Base-by-base conservation (phyloP, 1,139 yeast genomes). In the Arxiozyma bovina region DNA sequence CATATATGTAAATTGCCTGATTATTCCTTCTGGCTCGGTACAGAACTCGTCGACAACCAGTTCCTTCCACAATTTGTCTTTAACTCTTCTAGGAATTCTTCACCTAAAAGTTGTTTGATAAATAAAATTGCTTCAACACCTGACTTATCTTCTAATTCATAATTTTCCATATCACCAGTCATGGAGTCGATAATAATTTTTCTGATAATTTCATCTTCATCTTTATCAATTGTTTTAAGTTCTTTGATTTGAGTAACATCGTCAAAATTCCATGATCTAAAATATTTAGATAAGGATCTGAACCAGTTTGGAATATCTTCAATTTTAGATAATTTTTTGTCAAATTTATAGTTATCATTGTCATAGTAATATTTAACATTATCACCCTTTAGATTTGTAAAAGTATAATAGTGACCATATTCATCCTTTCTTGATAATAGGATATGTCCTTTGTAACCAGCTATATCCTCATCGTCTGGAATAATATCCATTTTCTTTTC, bases 361-460 rank as follows among this genome's bases (percentile, higher is more conserved):
- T 50, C 42, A 30, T 42, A 50, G n/a, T 50, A 50, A 21, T 42
- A 50, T 44, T 50, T 42, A 12, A 50, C 42, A 12, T 23, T 22
- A 2, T 42, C 21, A 17, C 34, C 38, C 9, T 25, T 43, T 27
- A 34, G 15, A 21, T 42, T 50, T n/a, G 12, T 18, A 18, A 27
- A 42, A 2, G 8, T 8, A 18, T 50, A 50, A 43, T 42, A 50
- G n/a, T 25, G 22, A 21, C 51, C 51, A 43, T 18, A 4, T 18
- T 50, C 51, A 50, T 42, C 54, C 12, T 48, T 59, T 27, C 38
- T 61, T 27, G 51, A 55, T 21, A 48, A 15, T 7, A 46, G 25
- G 5, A 20, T n/a, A 20, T 46, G 46, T 25, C 30, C 30, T 25
- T 25, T 25, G 8, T 25, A 25, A 25, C 30, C 30, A 25, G 8